Conservation (phyloP, 805 yeast genomes). For the Metschnikowia colocasiae region DNA sequence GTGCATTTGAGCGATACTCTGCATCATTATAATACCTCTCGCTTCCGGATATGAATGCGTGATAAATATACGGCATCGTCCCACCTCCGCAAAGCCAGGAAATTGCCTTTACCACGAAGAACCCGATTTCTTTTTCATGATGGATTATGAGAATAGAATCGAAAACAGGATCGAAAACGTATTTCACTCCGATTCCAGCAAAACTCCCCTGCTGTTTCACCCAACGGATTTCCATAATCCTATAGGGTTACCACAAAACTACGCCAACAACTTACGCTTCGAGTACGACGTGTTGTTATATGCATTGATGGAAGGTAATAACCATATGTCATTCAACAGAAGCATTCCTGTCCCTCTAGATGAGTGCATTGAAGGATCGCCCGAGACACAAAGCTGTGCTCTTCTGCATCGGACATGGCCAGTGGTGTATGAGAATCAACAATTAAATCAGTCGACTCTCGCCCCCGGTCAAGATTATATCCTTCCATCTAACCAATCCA, state of each 20-base stretch:
- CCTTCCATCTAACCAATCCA: neutral
- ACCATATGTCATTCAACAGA: slow-evolving; percentile 2
- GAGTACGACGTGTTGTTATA: neutral
- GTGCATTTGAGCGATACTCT: neutral
- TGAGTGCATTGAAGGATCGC: neutral
- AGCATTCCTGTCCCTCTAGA: neutral
- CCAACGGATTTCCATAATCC: neutral
- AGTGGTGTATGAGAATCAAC: neutral
- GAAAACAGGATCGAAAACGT: neutral
- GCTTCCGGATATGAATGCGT: neutral
- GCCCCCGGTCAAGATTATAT: neutral
- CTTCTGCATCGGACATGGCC: neutral
- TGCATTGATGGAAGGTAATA: slow-evolving; percentile 2
- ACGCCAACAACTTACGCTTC: neutral
- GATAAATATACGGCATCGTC: neutral
- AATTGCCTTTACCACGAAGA: neutral
- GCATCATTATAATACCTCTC: neutral
- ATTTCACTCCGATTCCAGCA: neutral
- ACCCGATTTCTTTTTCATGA: neutral
- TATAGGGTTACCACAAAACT: too few species aligned
- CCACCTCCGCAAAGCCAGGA: neutral
- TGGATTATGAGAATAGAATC: neutral
- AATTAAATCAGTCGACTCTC: neutral
- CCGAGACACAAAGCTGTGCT: neutral
- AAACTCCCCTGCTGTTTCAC: neutral